Conservation (phyloP, 768 basidiomycete genomes). For the Suillus fuscotomentosus region DNA sequence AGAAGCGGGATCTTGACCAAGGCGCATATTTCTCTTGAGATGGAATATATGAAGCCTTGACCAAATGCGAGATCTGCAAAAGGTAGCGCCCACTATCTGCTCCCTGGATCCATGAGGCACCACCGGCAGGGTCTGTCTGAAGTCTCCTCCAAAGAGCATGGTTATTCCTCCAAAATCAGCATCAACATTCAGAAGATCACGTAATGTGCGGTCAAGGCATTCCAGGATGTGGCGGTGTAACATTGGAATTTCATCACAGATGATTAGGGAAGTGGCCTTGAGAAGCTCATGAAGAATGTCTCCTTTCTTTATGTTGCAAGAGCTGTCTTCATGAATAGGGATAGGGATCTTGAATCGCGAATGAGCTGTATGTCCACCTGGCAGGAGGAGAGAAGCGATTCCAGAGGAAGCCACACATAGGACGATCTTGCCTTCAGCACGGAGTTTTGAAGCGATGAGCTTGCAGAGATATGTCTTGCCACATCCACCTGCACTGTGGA, state of each 20-base stretch:
- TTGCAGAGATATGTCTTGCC: constrained; percentile 42
- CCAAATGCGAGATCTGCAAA: no score
- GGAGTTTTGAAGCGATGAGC: constrained; percentile 29
- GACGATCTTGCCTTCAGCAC: constrained; percentile 30
- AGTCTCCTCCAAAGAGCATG: no score
- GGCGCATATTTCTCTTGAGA: no score
- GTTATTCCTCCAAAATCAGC: constrained; percentile 45
- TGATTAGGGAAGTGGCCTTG: no score
- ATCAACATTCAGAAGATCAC: constrained; percentile 31
- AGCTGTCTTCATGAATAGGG: constrained; percentile 24
- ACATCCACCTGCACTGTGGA: constrained; percentile 41
- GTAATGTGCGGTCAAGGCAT: constrained; percentile 36
- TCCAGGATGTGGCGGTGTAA: constrained; percentile 39
- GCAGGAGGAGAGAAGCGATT: constrained; percentile 43
- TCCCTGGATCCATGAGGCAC: no score
- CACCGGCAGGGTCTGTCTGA: no score
- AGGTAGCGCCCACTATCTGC: no score
- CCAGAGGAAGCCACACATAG: constrained; percentile 53
- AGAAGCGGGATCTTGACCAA: no score
- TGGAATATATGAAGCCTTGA: no score
- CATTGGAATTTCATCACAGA: constrained; percentile 10
- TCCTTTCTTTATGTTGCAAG: constrained; percentile 27
- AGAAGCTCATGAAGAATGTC: no score
- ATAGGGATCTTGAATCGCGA: constrained; percentile 48
- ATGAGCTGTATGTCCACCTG: constrained; percentile 44